A percentile compares a stretch with the other conserved stretches of the same genome.
Evolutionary conservation across 2,329 filamentous ascomycete genomes (phyloP).

Genomic region (Ophiostoma novo-ulmi): DNA sequence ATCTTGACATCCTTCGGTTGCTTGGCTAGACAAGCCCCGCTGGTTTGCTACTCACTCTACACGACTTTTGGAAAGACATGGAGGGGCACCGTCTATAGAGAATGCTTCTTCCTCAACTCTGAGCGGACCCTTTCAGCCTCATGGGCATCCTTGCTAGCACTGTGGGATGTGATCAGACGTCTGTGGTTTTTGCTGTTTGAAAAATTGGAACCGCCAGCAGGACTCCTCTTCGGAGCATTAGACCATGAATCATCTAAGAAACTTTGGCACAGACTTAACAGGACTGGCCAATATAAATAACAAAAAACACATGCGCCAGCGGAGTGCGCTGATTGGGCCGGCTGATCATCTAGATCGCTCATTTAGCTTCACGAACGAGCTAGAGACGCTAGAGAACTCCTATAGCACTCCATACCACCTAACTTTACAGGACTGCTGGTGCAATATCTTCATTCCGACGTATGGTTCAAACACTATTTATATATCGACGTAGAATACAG

Average conservation of each 20-base stretch:
- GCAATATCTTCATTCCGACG: not conserved
- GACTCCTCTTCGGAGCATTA: not conserved
- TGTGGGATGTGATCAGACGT: not conserved
- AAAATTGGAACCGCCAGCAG: not conserved
- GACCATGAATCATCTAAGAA: not conserved
- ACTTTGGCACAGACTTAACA: not conserved
- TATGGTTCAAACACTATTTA: not conserved
- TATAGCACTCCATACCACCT: not conserved
- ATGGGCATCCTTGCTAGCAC: slow-evolving; percentile 8
- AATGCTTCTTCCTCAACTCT: not conserved
- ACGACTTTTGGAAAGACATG: not conserved
- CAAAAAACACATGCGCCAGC: slow-evolving; percentile 21
- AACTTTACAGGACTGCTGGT: not conserved
- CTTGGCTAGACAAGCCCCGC: not conserved
- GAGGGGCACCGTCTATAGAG: not conserved
- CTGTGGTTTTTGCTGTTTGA: not conserved
- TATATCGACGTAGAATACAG: not conserved
- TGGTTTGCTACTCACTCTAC: not conserved
- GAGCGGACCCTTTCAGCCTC: slow-evolving; percentile 21
- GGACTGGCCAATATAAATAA: not conserved
- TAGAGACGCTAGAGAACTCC: not conserved
- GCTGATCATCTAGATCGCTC: not conserved
- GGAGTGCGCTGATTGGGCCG: slow-evolving; percentile 22
- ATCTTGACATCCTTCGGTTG: not conserved
- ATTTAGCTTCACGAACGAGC: not conserved